Percentiles rank a stretch among this genome's conserved stretches.
Evolutionary conservation across 2,329 filamentous ascomycete species (phyloP).

Genomic region (Trichophyton simii): DNA sequence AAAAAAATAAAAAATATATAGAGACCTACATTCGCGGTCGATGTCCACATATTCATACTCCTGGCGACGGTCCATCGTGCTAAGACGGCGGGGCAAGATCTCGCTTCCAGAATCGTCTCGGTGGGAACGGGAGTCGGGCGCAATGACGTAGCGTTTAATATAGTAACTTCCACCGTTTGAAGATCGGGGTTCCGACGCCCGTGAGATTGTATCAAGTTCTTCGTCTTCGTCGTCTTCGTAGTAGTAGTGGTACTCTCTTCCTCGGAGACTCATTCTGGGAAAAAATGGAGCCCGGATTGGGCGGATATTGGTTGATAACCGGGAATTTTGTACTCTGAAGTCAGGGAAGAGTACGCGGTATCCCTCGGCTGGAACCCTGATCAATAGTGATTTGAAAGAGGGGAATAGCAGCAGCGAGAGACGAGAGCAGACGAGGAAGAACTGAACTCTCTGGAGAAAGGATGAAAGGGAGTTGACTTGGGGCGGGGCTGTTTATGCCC

Average conservation of each 20-base stretch:
- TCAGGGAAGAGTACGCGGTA: background rate
- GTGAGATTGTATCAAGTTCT: background rate
- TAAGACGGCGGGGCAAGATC: conserved; percentile 23
- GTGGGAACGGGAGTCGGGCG: conserved; percentile 23
- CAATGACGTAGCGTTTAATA: conserved; percentile 43
- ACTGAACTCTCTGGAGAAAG: background rate
- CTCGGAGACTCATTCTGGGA: background rate
- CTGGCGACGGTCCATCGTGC: conserved; percentile 30
- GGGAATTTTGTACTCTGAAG: background rate
- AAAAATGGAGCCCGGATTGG: background rate
- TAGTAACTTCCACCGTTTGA: background rate
- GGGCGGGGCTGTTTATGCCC: background rate
- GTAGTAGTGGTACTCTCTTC: background rate
- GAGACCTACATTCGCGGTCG: conserved; percentile 34
- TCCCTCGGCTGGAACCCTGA: background rate
- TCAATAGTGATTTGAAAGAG: background rate
- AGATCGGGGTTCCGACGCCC: background rate
- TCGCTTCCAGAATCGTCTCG: conserved; percentile 21
- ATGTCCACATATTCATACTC: conserved; percentile 20
- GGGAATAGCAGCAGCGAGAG: background rate
- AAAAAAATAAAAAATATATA: conserved; percentile 3
- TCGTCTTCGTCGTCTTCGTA: background rate
- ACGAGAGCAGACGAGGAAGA: background rate
- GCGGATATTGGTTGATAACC: background rate
- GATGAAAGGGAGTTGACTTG: background rate